Base-by-base conservation (phyloP, 2,329 filamentous ascomycete genomes). In the Chrysosporium queenslandicum region DNA sequence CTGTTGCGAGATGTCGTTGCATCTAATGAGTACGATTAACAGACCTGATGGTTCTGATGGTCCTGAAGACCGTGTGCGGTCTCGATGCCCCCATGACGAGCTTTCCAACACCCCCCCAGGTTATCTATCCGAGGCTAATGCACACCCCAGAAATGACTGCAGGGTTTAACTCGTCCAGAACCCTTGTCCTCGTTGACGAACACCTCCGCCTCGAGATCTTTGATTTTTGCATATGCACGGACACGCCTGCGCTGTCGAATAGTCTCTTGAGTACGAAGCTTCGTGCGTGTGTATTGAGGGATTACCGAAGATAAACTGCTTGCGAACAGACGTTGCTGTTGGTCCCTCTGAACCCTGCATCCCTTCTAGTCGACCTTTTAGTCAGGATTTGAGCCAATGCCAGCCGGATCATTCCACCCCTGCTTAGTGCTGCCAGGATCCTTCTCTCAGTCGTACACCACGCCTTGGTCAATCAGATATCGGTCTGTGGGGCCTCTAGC, bases 111-210 rank as follows among this genome's bases (percentile, higher is more conserved):
- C 5, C 25, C 9, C 25, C 30, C 48, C 49, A 18, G 11, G 39
- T 45, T 37, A 18, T 12, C 29, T 51, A 51, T 51, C 49, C 49
- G 49, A 51, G n/a, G 39, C 49, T 51, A 51, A 51, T 51, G 49
- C 49, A 45, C 46, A 11, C 18, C 20, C 34, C 18, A 48, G 12
- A 43, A 29, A 20, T 16, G 46, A 40, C 21, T 39, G 18, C 46
- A 43, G 29, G 49, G 40, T 45, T 51, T 6, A 45, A n/a, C 27
- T n/a, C n/a, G n/a, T n/a, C n/a, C 16, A 14, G 7, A 6, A 40
- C 32, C 49, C 49, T 45, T 37, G 49, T 27, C 30, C 7, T 43
- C 29, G 18, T 51, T 45, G 49, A 51, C 40, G 48, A 51, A 45
- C 49, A 43, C 37, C 39, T 45, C 49, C 40, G 29, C 40, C 21